Percentiles rank a stretch among this genome's conserved stretches.
Evolutionary conservation across 2,329 filamentous ascomycete genomes (phyloP).

Genomic region (Pezicula rhizophila): DNA sequence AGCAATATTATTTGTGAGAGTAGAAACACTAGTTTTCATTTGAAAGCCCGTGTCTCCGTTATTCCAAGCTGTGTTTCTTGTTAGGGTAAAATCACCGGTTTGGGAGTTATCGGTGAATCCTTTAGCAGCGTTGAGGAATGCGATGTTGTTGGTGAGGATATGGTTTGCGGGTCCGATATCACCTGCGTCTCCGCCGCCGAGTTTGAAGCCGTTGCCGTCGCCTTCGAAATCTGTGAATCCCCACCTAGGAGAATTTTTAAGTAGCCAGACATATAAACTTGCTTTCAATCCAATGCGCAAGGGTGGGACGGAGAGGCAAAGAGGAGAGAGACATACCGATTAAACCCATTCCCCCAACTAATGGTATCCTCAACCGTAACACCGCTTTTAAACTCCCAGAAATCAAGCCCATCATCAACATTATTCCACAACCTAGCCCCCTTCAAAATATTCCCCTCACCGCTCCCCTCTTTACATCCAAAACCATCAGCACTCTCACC

Average conservation of each 20-base stretch:
- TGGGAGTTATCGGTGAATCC: constrained; percentile 42
- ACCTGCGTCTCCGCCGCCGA: constrained; percentile 30
- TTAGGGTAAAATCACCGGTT: constrained; percentile 33
- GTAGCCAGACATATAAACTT: not conserved
- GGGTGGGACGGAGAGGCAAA: not conserved
- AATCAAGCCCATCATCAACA: constrained; percentile 42
- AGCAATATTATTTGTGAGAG: constrained; percentile 34
- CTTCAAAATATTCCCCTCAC: constrained; percentile 38
- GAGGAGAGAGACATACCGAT: constrained; percentile 14
- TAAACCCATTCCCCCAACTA: constrained; percentile 40
- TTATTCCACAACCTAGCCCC: constrained; percentile 44
- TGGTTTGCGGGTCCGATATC: constrained; percentile 35
- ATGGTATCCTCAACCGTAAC: constrained; percentile 38
- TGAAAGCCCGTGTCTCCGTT: constrained; percentile 37
- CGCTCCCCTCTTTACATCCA: constrained; percentile 39
- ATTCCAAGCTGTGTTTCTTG: constrained; percentile 40
- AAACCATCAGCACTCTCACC: constrained; percentile 45
- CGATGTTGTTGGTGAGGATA: constrained; percentile 37
- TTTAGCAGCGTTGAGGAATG: constrained; percentile 37
- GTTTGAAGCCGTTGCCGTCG: constrained; percentile 44
- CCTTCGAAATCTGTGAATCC: constrained; percentile 35
- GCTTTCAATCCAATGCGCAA: too few species aligned
- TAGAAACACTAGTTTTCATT: constrained; percentile 29
- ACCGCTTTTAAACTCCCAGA: constrained; percentile 36
- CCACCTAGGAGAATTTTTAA: constrained; percentile 26